These are phyloP conservation scores for Kwoniella mangroviensis DNA, from an alignment of 768 basidiomycete genomes.

Conservation along the genomic window DNA sequence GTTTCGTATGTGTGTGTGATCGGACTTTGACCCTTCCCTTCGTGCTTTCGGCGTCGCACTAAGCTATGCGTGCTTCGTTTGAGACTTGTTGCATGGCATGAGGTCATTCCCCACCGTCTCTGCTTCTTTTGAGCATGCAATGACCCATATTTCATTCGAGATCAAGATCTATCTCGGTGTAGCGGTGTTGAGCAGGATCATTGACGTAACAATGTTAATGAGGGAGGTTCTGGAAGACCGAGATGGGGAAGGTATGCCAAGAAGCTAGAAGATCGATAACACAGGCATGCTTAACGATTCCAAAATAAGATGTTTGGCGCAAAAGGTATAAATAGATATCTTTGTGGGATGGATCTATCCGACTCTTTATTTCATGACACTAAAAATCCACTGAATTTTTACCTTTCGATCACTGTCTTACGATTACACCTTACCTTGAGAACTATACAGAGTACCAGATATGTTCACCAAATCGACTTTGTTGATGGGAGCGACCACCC, in stretches of 20 bases:
- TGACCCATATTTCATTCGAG: background rate
- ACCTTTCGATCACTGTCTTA: too few species aligned
- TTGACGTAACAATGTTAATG: background rate
- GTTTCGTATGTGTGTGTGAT: background rate
- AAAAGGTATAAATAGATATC: background rate
- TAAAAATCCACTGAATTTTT: too few species aligned
- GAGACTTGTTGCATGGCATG: background rate
- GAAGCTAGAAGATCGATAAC: background rate
- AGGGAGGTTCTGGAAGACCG: background rate
- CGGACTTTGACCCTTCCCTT: background rate
- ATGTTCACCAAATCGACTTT: conserved; percentile 4
- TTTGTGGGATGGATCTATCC: background rate
- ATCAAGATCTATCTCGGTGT: background rate
- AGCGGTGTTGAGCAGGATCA: background rate
- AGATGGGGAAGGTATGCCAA: background rate
- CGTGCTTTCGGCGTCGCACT: background rate
- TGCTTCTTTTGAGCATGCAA: background rate
- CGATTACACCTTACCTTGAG: background rate
- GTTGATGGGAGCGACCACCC: background rate
- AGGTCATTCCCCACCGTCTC: background rate
- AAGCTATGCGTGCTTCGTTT: background rate
- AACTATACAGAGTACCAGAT: background rate
- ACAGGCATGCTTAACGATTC: background rate
- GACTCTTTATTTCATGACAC: background rate
- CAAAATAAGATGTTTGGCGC: too few species aligned